Evolutionary conservation across 345 rosid genomes (phyloP), one percentile per base, ranked within the genome.

Genomic region (Salix arbutifolia): DNA sequence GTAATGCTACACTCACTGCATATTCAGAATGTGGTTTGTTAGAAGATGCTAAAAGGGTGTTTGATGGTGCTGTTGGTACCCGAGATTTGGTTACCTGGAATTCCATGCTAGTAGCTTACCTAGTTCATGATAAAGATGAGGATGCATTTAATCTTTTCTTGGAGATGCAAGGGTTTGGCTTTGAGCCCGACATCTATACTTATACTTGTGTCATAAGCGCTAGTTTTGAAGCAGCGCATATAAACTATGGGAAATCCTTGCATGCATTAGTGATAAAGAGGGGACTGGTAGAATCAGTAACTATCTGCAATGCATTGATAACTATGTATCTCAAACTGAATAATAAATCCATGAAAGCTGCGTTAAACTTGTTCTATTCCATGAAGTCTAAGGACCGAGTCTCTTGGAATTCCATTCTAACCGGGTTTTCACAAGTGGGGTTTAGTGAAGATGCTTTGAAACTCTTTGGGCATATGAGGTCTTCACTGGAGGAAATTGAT

Each of bases 11-110:
- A 71, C 83, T 92, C 31, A 87, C 85, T 56, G 87, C 91, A 18
- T 92, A 91, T 74, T 88, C 92, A 0, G 82, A 85, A 44, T 91
- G 94, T 84, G 92, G 91, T 73, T 90, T 85, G 4, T 73, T 90
- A 23, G 83, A 58, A 35, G 86, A 91, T 84, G 92, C 90, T 0
- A 69, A 85, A 73, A 80, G 83, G 52, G 88, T 89, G 71, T 92
- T 92, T 73, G 88, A 88, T 73, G 84, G 84, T 66, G 76, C 87
- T 68, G 74, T 78, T 79, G 73, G 74, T 5, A 40, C 60, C 12
- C 84, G 79, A 74, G 96, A 92, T 82, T 80, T 87, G 84, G 91
- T 91, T 72, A 80, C 91, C 0, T 91, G 94, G 96, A 92, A 92
- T 71, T 86, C 97, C 4, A 88, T 89, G 94, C 62, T 92, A 23